phyloP scores from a whole-genome alignment of 2,329 filamentous ascomycete species.

The Epichloe sibirici region DNA sequence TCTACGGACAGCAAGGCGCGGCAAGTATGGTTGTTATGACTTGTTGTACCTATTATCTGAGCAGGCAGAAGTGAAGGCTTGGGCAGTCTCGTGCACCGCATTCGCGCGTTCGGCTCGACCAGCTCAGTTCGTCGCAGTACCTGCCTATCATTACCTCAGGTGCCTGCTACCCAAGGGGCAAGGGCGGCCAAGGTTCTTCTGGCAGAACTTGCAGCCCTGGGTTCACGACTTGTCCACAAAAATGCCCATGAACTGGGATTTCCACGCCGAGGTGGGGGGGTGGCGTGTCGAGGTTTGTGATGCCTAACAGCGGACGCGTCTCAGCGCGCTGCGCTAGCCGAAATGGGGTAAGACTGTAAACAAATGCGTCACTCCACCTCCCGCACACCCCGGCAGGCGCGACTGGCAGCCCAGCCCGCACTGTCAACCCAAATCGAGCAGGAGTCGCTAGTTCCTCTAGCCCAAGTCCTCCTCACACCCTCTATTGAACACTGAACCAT shows the following conservation, averaged over 20 bases:
- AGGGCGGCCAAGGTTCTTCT: not conserved
- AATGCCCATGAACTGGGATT: not conserved
- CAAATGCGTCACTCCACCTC: conserved; percentile 23
- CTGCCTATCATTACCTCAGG: no score
- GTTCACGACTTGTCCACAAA: not conserved
- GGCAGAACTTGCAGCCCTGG: conserved; percentile 1
- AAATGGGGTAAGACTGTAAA: conserved; percentile 21
- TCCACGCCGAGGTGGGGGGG: not conserved
- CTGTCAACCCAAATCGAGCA: conserved; percentile 6
- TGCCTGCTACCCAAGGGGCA: not conserved
- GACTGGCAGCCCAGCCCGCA: conserved; percentile 7
- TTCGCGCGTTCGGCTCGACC: no score
- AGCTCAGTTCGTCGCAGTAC: no score
- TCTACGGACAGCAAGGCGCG: not conserved
- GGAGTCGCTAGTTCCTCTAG: conserved; percentile 3
- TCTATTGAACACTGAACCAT: conserved; percentile 3
- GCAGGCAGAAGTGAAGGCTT: no score
- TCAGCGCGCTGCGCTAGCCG: conserved; percentile 19
- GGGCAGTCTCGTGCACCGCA: no score
- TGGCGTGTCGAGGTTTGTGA: conserved; percentile 5
- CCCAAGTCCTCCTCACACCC: conserved; percentile 5
- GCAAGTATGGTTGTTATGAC: not conserved
- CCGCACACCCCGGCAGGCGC: conserved; percentile 8
- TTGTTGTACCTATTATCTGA: no score
- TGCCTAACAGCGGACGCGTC: conserved; percentile 20